Percentiles rank a stretch among this genome's conserved stretches.
These are phyloP conservation scores for Leccinum truebloodii DNA, from an alignment of 768 basidiomycete species.

Conservation along the genomic window DNA sequence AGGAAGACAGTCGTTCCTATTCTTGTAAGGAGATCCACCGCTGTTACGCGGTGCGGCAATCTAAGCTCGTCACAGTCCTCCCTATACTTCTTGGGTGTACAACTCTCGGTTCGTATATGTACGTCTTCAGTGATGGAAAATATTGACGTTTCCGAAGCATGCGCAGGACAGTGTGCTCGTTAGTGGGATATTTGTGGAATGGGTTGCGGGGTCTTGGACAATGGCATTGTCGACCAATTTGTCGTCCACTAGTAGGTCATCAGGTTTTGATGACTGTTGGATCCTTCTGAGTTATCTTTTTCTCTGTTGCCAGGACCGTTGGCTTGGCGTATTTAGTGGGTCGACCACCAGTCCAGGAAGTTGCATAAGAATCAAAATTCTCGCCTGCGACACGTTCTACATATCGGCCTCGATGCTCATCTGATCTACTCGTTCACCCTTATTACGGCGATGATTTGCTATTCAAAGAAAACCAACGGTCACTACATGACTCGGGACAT, in stretches of 20 bases:
- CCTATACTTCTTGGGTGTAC: conserved; percentile 32
- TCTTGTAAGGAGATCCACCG: conserved; percentile 20
- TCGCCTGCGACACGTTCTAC: conserved; percentile 18
- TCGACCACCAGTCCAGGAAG: conserved; percentile 21
- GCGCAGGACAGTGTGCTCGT: conserved; percentile 31
- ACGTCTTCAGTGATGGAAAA: not conserved
- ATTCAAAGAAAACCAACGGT: conserved; percentile 27
- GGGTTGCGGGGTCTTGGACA: conserved; percentile 37
- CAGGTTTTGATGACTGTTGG: not conserved
- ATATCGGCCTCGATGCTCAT: conserved; percentile 38
- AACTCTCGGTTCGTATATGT: conserved; percentile 22
- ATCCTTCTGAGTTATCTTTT: not conserved
- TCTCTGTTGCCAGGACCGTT: conserved; percentile 22
- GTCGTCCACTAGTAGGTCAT: conserved; percentile 30
- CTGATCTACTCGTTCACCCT: conserved; percentile 39
- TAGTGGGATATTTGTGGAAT: conserved; percentile 23
- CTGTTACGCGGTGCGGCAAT: conserved; percentile 35
- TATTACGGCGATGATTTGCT: conserved; percentile 32
- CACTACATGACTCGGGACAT: conserved; percentile 38
- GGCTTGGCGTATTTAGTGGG: conserved; percentile 32
- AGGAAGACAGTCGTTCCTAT: too few relatives aligned
- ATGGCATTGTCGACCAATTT: conserved; percentile 36
- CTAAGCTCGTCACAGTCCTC: conserved; percentile 24
- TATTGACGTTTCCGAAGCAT: conserved; percentile 11
- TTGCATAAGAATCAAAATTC: conserved; percentile 12